Evolutionary conservation across 495 filamentous ascomycete species (phyloP), one percentile per base, ranked within the genome.

Genomic region (Hyaloscypha hepaticicola): DNA sequence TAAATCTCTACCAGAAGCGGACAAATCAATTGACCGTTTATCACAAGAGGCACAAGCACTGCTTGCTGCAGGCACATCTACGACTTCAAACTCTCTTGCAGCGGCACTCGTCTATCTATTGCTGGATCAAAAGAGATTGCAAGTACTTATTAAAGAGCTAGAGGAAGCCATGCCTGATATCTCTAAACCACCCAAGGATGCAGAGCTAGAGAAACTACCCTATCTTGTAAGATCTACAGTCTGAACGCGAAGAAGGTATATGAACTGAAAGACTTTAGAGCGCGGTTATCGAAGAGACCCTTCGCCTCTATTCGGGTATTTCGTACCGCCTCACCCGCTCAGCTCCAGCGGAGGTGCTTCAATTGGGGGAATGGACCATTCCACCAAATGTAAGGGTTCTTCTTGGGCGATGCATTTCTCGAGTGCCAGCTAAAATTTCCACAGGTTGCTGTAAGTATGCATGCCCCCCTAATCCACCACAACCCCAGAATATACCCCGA

Each of bases 401-500:
- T 64, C 45, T 19, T 26, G 29, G 33, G 16, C 7, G 29, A 3
- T 22, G 21, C 12, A 4, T 27, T 29, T 6, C 8, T n/a, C 8
- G n/a, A 28, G 11, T 19, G 19, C 26, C n/a, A 50, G 3, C 38
- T 45, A 25, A 53, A 49, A 3, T 3, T 33, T n/a, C 1, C 12
- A 25, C 29, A 67, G 65, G 63, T 53, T 3, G 27, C 59, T 14
- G 45, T 67, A 29, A 14, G 21, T 26, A 67, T 59, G 31, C 48
- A 52, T 29, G 9, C 9, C 2, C 50, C 29, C 19, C 21, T 68
- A 34, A 60, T 61, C n/a, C 61, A 68, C 34, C 31, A 60, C 56
- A 27, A 19, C 24, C 67, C 74, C 31, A 58, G 26, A 9, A 68
- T 79, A 25, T 80, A 77, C 69, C 78, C 77, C n/a, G 65, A 77